Percentiles rank a stretch among this genome's conserved stretches.
These are phyloP conservation scores for Trichophyton rubrum DNA, from an alignment of 2,329 filamentous ascomycete genomes.

Conservation along the genomic window DNA sequence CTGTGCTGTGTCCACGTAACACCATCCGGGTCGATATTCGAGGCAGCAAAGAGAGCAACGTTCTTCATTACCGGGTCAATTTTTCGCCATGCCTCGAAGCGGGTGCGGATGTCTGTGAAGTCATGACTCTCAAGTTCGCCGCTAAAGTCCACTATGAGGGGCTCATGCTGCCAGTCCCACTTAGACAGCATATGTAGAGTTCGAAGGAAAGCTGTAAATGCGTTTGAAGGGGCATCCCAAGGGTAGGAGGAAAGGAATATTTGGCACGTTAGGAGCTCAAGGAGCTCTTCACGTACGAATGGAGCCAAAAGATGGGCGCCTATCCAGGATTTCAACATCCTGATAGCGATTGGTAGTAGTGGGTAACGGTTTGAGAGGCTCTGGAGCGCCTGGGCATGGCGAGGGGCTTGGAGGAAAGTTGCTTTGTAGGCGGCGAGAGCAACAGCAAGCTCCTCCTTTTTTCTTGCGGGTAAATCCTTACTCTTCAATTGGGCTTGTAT, in stretches of 20 bases:
- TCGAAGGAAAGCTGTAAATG: slow-evolving; percentile 67
- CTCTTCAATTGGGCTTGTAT: slow-evolving; percentile 69
- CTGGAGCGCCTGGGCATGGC: slow-evolving; percentile 69
- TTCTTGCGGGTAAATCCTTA: slow-evolving; percentile 51
- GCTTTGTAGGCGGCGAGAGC: slow-evolving; percentile 61
- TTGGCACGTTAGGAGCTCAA: slow-evolving; percentile 69
- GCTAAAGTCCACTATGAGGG: slow-evolving; percentile 66
- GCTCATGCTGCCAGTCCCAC: slow-evolving; percentile 85
- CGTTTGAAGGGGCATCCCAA: slow-evolving; percentile 63
- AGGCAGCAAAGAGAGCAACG: slow-evolving; percentile 67
- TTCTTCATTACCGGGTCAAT: slow-evolving; percentile 82
- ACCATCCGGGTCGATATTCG: slow-evolving; percentile 64
- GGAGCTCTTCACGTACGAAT: slow-evolving; percentile 65
- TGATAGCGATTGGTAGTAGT: slow-evolving; percentile 67
- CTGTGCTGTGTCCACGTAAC: slow-evolving; percentile 63
- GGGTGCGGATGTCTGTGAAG: slow-evolving; percentile 51
- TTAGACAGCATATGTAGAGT: slow-evolving; percentile 65
- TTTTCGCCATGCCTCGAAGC: slow-evolving; percentile 72
- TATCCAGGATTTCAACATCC: slow-evolving; percentile 84
- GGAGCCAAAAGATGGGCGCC: slow-evolving; percentile 62
- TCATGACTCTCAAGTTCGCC: slow-evolving; percentile 49
- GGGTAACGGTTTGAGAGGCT: slow-evolving; percentile 70
- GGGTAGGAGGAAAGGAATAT: slow-evolving; percentile 73
- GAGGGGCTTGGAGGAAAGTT: slow-evolving; percentile 57
- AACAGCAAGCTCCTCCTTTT: slow-evolving; percentile 55